phyloP scores from a whole-genome alignment of 805 yeast species.

The Kuraishia ogatae region DNA sequence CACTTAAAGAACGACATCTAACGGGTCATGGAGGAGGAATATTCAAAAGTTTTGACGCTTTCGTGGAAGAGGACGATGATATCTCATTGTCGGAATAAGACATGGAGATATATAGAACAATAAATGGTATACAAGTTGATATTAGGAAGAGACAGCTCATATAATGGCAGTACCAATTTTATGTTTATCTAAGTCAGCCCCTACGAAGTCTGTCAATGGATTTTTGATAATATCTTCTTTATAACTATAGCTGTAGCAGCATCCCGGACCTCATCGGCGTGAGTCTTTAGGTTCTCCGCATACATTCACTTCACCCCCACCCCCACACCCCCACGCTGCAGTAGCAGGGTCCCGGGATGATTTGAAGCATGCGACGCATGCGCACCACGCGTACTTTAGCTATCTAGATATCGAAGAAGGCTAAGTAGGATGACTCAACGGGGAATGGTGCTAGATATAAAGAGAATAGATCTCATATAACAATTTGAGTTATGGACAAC shows the following conservation, averaged over 20 bases:
- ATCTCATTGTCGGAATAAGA: not conserved
- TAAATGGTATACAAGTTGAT: no score
- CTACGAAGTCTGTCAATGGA: no score
- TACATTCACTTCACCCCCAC: not conserved
- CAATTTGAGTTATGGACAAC: not conserved
- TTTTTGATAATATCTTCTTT: no score
- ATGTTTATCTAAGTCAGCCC: no score
- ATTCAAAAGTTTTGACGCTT: not conserved
- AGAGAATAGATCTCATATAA: no score
- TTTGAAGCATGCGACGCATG: not conserved
- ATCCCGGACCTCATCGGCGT: not conserved
- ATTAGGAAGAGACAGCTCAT: no score
- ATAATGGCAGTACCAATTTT: no score
- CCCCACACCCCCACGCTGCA: not conserved
- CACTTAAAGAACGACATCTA: slow-evolving; percentile 14
- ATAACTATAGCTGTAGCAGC: no score
- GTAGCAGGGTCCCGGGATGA: not conserved
- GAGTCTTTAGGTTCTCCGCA: not conserved
- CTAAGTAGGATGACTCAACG: no score
- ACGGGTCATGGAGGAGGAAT: not conserved
- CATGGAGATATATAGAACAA: not conserved
- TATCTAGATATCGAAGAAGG: no score
- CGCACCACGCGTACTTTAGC: no score
- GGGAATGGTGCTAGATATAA: no score
- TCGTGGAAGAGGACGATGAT: not conserved